These are phyloP conservation scores for Diaporthe citrichinensis DNA, from an alignment of 2,329 filamentous ascomycete species.

Conservation along the genomic window DNA sequence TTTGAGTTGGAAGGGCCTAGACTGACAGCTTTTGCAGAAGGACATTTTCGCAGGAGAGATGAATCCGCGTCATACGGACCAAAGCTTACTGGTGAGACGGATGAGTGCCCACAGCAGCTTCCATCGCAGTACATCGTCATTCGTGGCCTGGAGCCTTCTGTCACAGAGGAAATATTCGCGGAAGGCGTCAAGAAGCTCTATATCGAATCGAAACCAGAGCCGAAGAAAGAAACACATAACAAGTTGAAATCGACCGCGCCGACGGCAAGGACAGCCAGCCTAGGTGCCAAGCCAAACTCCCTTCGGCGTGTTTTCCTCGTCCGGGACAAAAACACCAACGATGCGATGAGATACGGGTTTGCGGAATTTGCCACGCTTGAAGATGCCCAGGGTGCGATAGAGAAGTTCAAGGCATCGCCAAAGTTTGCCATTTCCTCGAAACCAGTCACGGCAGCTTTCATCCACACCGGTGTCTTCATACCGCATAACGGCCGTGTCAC, in stretches of 20 bases:
- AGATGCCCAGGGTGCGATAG: slow-evolving; percentile 81
- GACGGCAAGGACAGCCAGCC: slow-evolving; percentile 67
- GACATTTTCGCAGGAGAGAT: slow-evolving; percentile 40
- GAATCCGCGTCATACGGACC: slow-evolving; percentile 49
- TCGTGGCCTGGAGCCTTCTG: slow-evolving; percentile 77
- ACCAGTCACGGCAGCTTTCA: slow-evolving; percentile 79
- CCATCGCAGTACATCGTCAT: slow-evolving; percentile 84
- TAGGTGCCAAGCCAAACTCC: slow-evolving; percentile 81
- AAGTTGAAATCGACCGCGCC: slow-evolving; percentile 74
- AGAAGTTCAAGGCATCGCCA: slow-evolving; percentile 78
- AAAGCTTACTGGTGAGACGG: slow-evolving; percentile 58
- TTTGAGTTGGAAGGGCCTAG: no score
- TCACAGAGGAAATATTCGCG: slow-evolving; percentile 80
- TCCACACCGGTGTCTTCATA: slow-evolving; percentile 88
- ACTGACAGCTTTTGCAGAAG: slow-evolving; percentile 35
- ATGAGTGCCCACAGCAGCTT: slow-evolving; percentile 61
- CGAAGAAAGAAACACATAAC: slow-evolving; percentile 58
- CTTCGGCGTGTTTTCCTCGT: slow-evolving; percentile 83
- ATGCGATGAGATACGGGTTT: slow-evolving; percentile 86
- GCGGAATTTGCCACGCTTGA: slow-evolving; percentile 84
- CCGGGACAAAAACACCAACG: slow-evolving; percentile 77
- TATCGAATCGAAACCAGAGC: slow-evolving; percentile 62
- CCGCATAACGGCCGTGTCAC: slow-evolving; percentile 74
- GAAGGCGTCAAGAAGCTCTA: slow-evolving; percentile 82
- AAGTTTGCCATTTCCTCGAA: slow-evolving; percentile 85